Percentiles rank a stretch among this genome's conserved stretches.
Conservation (phyloP, 768 basidiomycete species). For the Kwoniella bestiolae region DNA sequence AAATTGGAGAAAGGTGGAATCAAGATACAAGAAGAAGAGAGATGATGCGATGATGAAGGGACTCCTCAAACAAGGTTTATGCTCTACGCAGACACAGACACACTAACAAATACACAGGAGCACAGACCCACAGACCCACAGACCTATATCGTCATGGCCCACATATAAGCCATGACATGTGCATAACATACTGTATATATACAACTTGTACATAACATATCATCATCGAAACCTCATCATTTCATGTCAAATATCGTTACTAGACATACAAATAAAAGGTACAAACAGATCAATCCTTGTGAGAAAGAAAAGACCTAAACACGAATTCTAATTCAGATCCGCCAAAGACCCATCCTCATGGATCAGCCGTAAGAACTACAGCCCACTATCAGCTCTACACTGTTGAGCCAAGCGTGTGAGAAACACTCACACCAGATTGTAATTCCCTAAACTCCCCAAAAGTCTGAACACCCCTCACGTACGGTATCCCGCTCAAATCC, state of each 20-base stretch:
- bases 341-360: slow-evolving; percentile 31
- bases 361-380: slow-evolving; percentile 30
- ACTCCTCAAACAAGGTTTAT: background rate
- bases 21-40: too few species aligned
- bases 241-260: too few species aligned
- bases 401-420: background rate
- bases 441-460: slow-evolving; percentile 69
- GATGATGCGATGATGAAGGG: background rate
- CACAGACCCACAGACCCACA: too few species aligned
- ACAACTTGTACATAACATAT: too few species aligned
- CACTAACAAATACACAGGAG: too few species aligned
- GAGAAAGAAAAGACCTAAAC: too few species aligned
- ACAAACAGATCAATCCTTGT: too few species aligned
- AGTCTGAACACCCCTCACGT: slow-evolving; percentile 63
- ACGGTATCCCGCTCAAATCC: slow-evolving; percentile 73
- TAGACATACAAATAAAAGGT: background rate
- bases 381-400: slow-evolving; percentile 1
- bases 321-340: slow-evolving; percentile 6
- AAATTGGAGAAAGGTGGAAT: too few species aligned
- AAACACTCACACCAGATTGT: slow-evolving; percentile 65
- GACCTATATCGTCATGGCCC: background rate
- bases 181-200: background rate
- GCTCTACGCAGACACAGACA: background rate
- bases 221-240: background rate
- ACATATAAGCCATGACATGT: background rate